Evolutionary conservation across 179 eudicot species (phyloP).

Genomic region (Beta macrorhiza): DNA sequence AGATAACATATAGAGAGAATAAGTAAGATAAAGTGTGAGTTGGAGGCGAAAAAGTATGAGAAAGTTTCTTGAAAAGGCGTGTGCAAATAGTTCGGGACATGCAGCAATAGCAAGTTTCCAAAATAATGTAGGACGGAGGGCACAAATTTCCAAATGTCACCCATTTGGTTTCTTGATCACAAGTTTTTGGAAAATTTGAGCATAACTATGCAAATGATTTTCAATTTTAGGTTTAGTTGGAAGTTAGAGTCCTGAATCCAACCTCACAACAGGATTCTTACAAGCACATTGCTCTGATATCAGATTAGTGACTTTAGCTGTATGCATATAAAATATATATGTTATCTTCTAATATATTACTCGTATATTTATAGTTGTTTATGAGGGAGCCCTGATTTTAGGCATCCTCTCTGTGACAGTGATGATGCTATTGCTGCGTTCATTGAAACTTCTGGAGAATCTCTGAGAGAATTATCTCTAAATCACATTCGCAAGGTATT

Average conservation of each 20-base stretch:
- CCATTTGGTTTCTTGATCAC: neutral
- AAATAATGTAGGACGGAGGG: neutral
- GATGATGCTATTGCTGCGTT: slow-evolving; percentile 95
- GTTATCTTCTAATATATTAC: neutral
- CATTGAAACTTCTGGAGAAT: slow-evolving; percentile 58
- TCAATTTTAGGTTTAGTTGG: neutral
- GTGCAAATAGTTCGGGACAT: neutral
- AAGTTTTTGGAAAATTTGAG: neutral
- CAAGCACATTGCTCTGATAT: neutral
- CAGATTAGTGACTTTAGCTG: neutral
- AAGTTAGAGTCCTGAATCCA: neutral
- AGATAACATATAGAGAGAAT: neutral
- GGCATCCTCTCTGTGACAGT: slow-evolving; percentile 39
- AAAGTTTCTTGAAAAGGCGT: neutral
- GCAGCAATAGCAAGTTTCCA: neutral
- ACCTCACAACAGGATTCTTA: neutral
- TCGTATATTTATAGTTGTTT: neutral
- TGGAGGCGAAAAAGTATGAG: neutral
- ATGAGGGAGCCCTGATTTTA: neutral
- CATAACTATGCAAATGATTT: neutral
- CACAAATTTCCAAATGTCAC: neutral
- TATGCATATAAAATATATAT: neutral
- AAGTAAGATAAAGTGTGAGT: neutral
- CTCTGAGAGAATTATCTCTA: slow-evolving; percentile 62
- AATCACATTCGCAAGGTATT: slow-evolving; percentile 62